These are phyloP conservation scores for Rhizoclosmatium globosum DNA, from an alignment of 192 early-diverging fungal species.

Conservation along the genomic window DNA sequence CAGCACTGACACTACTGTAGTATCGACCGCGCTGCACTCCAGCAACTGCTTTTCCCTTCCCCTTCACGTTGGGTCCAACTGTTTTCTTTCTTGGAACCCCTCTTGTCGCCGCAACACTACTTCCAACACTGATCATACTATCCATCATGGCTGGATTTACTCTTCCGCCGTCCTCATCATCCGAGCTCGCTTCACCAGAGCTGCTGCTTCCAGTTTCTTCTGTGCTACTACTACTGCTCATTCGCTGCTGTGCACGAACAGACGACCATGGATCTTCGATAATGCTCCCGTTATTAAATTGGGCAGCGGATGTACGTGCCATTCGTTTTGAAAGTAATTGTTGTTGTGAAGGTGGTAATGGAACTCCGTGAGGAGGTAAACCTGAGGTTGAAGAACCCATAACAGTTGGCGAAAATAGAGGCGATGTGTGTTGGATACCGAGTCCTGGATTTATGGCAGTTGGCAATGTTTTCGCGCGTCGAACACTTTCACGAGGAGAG, in stretches of 20 bases:
- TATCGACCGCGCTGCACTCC: too few relatives aligned
- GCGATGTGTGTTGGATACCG: neutral
- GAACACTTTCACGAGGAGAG: too few relatives aligned
- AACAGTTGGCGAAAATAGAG: too few relatives aligned
- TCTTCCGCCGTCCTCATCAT: neutral
- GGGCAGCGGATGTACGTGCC: neutral
- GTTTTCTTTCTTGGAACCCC: neutral
- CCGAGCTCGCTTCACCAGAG: neutral
- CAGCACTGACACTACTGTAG: too few relatives aligned
- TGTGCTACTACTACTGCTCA: neutral
- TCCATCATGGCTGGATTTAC: neutral
- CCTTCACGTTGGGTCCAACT: neutral
- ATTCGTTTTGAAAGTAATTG: neutral
- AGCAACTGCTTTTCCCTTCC: neutral
- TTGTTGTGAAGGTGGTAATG: neutral
- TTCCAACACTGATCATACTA: neutral
- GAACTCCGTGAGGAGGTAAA: too few relatives aligned
- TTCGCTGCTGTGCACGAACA: neutral
- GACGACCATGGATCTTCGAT: neutral
- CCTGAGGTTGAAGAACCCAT: too few relatives aligned
- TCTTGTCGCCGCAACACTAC: neutral
- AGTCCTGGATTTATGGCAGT: neutral
- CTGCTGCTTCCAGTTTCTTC: neutral
- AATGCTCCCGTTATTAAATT: constrained; percentile 1
- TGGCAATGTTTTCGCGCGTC: too few relatives aligned